Evolutionary conservation across 2,329 filamentous ascomycete genomes (phyloP), one percentile per base, ranked within the genome.

Genomic region (Fusarium subtropicale): DNA sequence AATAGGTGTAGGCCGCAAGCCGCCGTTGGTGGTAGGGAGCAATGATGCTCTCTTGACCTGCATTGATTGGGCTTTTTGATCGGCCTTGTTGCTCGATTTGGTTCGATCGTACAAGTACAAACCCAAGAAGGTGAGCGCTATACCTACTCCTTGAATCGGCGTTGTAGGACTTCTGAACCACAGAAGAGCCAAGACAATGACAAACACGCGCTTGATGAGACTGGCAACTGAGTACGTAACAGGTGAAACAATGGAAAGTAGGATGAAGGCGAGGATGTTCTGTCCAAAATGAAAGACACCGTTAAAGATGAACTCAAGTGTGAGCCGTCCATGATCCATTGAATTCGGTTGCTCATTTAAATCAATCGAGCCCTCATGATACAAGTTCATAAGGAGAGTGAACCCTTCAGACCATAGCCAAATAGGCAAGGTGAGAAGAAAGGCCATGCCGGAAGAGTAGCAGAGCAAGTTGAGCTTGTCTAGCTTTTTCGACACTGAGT

Each of bases 151-250:
- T 79, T 99, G 96, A 18, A 97, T 79, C 18, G 85, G 86, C 7
- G 93, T 97, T 33, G 96, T 97, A 2, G 91, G 88, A 79, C 90
- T 97, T 69, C 93, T 91, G 81, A 98, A 99, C 96, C 96, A 99
- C 71, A 98, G 82, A 66, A 99, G 95, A 9, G 96, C 94, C 73
- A 97, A 91, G 62, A 96, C 88, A 74, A 99, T 97, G 75, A 99
- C 95, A 76, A 97, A 97, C 15, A 99, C 96, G 50, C 96, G 91
- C 82, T 99, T 99, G 80, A 99, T 96, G 66, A 99, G 84, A 59
- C 92, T 97, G 36, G 96, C 96, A 38, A 99, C 95, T 0, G 93
- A 97, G 82, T 99, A 99, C 0, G 96, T 98, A 38, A 99, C 96
- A 0, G 96, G 96, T 1, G 94, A 97, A 15, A 98, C 92, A 83